Percentiles rank a stretch among this genome's conserved stretches.
These are phyloP conservation scores for Cardamine resedifolia DNA, from an alignment of 345 rosid species.

Conservation along the genomic window DNA sequence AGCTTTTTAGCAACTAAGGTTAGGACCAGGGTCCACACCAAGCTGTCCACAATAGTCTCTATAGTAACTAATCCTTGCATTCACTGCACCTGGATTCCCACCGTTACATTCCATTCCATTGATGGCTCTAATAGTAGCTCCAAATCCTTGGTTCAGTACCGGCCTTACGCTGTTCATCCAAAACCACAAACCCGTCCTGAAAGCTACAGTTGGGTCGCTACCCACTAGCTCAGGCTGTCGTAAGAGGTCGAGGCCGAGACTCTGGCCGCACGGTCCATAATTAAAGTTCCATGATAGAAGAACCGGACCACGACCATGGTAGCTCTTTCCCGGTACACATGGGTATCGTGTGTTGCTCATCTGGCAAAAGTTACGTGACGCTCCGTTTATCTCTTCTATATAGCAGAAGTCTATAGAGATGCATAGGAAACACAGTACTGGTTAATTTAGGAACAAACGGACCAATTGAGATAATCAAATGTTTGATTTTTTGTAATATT, in stretches of 20 bases:
- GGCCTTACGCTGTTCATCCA: slow-evolving; percentile 54
- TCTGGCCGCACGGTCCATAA: slow-evolving; percentile 51
- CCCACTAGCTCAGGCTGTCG: slow-evolving; percentile 47
- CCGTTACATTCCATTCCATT: slow-evolving; percentile 51
- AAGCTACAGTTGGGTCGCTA: slow-evolving; percentile 42
- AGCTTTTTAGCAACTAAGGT: slow-evolving; percentile 34
- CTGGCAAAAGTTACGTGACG: slow-evolving; percentile 38
- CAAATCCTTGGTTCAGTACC: slow-evolving; percentile 48
- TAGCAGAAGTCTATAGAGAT: slow-evolving; percentile 49
- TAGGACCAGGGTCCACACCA: slow-evolving; percentile 37
- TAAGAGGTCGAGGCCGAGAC: slow-evolving; percentile 40
- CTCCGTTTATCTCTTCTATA: slow-evolving; percentile 57
- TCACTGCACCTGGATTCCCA: slow-evolving; percentile 32
- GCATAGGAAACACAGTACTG: neutral
- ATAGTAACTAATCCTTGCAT: slow-evolving; percentile 38
- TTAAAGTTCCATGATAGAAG: slow-evolving; percentile 57
- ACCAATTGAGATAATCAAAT: neutral
- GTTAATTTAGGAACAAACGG: neutral
- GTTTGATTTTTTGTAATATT: neutral
- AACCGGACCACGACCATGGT: slow-evolving; percentile 60
- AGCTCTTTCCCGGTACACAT: slow-evolving; percentile 50
- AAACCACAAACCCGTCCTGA: slow-evolving; percentile 53
- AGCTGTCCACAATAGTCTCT: slow-evolving; percentile 46
- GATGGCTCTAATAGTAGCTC: slow-evolving; percentile 49
- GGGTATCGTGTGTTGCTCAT: slow-evolving; percentile 49